Percentiles rank a stretch among this genome's conserved stretches.
Evolutionary conservation across 208 protist genomes (phyloP).

Genomic region (Crithidia mellificae): DNA sequence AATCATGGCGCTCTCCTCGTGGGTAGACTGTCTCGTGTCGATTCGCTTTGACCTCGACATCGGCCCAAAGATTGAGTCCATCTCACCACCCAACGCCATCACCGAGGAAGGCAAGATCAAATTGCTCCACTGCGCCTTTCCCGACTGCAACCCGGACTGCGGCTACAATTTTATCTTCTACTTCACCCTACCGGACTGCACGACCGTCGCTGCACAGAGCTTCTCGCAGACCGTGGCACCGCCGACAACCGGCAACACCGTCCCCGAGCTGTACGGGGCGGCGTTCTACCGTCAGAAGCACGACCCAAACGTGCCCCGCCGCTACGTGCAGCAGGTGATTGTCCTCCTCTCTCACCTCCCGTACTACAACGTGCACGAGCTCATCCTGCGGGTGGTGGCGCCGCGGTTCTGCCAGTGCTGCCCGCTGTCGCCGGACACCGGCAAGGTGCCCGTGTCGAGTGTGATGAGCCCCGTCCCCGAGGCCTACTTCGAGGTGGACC

Average conservation of each 20-base stretch:
- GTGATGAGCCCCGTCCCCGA: constrained; percentile 60
- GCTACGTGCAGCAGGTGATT: constrained; percentile 87
- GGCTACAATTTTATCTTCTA: constrained; percentile 88
- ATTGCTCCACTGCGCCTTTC: constrained; percentile 69
- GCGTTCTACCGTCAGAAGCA: constrained; percentile 87
- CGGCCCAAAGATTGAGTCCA: constrained; percentile 74
- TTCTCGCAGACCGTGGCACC: constrained; percentile 36
- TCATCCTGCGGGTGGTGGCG: constrained; percentile 81
- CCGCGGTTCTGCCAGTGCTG: constrained; percentile 85
- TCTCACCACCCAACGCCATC: constrained; percentile 59
- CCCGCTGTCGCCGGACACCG: constrained; percentile 73
- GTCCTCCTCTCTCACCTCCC: constrained; percentile 80
- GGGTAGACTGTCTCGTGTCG: constrained; percentile 78
- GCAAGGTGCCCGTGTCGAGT: constrained; percentile 61
- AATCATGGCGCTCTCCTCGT: constrained; percentile 41
- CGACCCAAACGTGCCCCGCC: constrained; percentile 69
- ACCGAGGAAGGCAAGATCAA: constrained; percentile 50
- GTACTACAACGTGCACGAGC: constrained; percentile 75
- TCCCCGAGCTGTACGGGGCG: constrained; percentile 65
- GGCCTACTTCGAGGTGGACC: constrained; percentile 64
- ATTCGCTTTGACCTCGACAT: constrained; percentile 90
- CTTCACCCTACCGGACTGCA: constrained; percentile 76
- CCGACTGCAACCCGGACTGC: constrained; percentile 83
- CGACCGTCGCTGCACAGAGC: constrained; percentile 25
- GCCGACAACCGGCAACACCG: constrained; percentile 27